Evolutionary conservation across 441 rosid genomes (phyloP).

Genomic region (Erysimum cheiri): DNA sequence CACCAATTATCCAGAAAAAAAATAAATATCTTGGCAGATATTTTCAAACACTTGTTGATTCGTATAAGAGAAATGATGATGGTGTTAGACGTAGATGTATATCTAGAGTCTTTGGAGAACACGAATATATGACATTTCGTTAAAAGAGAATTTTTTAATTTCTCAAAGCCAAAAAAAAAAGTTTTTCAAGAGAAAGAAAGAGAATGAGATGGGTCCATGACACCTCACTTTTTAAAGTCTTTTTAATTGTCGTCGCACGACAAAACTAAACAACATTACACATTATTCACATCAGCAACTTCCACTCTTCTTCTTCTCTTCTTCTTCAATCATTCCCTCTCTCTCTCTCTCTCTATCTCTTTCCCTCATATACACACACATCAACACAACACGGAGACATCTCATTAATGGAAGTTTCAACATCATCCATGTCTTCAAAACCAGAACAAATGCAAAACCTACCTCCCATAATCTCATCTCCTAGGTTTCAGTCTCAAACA

Average conservation of each 20-base stretch:
- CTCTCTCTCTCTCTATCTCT: constrained; percentile 29
- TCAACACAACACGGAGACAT: constrained; percentile 31
- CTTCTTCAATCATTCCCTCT: constrained; percentile 46
- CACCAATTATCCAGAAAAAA: background rate
- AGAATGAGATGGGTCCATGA: constrained; percentile 45
- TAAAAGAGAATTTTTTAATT: background rate
- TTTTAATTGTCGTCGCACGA: constrained; percentile 45
- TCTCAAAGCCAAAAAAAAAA: constrained; percentile 1
- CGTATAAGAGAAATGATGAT: constrained; percentile 27
- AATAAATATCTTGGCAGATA: constrained; percentile 14
- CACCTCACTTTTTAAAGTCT: constrained; percentile 47
- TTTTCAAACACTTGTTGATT: constrained; percentile 29
- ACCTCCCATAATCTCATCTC: constrained; percentile 35
- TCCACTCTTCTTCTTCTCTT: constrained; percentile 48
- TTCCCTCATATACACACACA: constrained; percentile 41
- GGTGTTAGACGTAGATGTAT: constrained; percentile 22
- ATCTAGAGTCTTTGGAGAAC: constrained; percentile 31
- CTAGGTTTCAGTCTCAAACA: constrained; percentile 47
- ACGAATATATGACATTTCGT: constrained; percentile 37
- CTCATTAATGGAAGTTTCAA: constrained; percentile 43
- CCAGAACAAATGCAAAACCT: constrained; percentile 43
- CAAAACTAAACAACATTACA: constrained; percentile 44
- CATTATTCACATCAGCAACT: constrained; percentile 46
- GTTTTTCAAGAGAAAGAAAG: constrained; percentile 6
- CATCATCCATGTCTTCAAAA: constrained; percentile 41